Evolutionary conservation across 176 grass and related monocot genomes (phyloP), one percentile per base, ranked within the genome.

Genomic region (Ensete glaucum): DNA sequence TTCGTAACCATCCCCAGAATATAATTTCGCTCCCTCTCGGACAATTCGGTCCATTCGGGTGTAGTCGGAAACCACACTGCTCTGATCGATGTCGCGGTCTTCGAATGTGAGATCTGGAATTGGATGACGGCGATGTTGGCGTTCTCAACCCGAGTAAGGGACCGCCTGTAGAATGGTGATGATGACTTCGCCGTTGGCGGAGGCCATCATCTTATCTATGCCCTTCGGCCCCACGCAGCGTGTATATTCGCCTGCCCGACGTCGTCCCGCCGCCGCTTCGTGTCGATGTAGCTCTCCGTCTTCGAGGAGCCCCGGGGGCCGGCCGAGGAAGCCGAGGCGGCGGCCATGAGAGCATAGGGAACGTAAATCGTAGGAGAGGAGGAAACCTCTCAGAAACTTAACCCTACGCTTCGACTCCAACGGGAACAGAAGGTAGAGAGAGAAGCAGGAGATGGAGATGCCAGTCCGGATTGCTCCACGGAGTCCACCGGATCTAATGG

Each of bases 91-190:
- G 21, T 96, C 93, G 8, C 93, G 8, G 92, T 96, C 85, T 92
- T 96, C 23, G 92, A 89, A 7, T 89, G 92, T 0, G 89, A 96
- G 81, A 96, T 77, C 72, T 96, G 92, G 78, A 96, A 96, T 65
- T 96, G 89, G 51, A 96, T 92, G 70, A 96, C 89, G 22, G 92
- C 92, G n/a, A 96, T 96, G 81, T 89, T 92, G 17, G 92, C 92
- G 74, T 96, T 96, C 65, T 92, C 89, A 9, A 92, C 76, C 29
- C 89, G 72, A 50, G 85, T 86, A 0, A 0, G 83, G 83, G 89
- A 0, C 89, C 87, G 9, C 92, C 92, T 0, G 92, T 85, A 8
- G 85, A 85, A 67, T 96, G 92, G 92, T 96, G 71, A 96, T 96
- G 76, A 96, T 89, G 48, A 96, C 92, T 78, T 95, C 63, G 48